phyloP scores from a whole-genome alignment of 192 early-diverging fungal genomes.

The Phycomyces nitens region DNA sequence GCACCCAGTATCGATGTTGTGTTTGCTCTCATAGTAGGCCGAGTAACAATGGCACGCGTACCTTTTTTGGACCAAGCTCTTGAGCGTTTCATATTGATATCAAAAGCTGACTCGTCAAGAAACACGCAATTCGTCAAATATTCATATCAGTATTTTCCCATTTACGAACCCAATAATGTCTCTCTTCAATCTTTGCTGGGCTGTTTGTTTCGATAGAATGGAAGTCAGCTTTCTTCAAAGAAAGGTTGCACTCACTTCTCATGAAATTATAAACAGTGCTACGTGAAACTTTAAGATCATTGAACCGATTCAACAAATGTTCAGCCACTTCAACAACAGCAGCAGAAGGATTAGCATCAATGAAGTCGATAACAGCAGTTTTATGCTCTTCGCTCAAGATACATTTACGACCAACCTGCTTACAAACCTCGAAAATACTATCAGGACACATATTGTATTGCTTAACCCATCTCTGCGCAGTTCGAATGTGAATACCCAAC shows the following conservation, averaged over 20 bases:
- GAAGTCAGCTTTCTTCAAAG: conserved; percentile 7
- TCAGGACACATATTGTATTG: conserved; percentile 9
- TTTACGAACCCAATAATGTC: conserved; percentile 9
- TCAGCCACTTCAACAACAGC: conserved; percentile 18
- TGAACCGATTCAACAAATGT: conserved; percentile 13
- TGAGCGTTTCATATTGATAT: conserved; percentile 18
- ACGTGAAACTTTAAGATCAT: conserved; percentile 18
- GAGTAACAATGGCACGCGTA: background rate
- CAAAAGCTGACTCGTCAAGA: conserved; percentile 21
- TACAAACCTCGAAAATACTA: conserved; percentile 12
- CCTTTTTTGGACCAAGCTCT: conserved; percentile 16
- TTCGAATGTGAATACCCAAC: conserved; percentile 16
- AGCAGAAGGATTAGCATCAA: conserved; percentile 20
- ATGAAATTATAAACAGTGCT: conserved; percentile 13
- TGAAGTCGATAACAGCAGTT: conserved; percentile 9
- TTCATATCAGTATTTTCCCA: conserved; percentile 13
- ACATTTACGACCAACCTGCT: conserved; percentile 6
- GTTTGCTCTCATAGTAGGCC: conserved; percentile 4
- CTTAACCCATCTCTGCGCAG: conserved; percentile 7
- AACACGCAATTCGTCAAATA: conserved; percentile 16
- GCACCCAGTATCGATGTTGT: conserved; percentile 11
- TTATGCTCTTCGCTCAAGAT: conserved; percentile 16
- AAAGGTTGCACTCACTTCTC: conserved; percentile 14
- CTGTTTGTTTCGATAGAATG: conserved; percentile 11
- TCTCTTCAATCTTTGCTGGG: conserved; percentile 6